Percentiles rank a stretch among this genome's conserved stretches.
phyloP scores from a whole-genome alignment of 148 eudicot genomes.

The Linanthus parryae region DNA sequence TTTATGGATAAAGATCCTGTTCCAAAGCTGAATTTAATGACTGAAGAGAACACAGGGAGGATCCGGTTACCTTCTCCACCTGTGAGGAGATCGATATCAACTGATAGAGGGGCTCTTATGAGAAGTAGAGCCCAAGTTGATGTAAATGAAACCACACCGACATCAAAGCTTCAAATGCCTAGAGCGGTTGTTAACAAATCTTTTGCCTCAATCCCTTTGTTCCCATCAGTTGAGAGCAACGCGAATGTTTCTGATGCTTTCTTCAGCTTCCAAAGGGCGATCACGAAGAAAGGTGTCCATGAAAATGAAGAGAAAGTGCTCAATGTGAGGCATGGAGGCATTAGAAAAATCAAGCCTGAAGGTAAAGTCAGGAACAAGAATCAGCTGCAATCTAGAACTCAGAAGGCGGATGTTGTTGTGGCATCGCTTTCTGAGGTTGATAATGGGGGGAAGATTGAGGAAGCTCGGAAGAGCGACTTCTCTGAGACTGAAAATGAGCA shows the following conservation, averaged over 20 bases:
- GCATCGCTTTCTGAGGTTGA: constrained; percentile 28
- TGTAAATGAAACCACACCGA: constrained; percentile 36
- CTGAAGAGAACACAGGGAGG: constrained; percentile 52
- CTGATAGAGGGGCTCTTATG: constrained; percentile 68
- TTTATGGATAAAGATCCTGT: constrained; percentile 53
- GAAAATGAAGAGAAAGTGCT: constrained; percentile 52
- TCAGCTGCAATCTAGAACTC: constrained; percentile 35
- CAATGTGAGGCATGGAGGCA: constrained; percentile 44
- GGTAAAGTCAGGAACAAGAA: constrained; percentile 45
- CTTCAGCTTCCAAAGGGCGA: constrained; percentile 27
- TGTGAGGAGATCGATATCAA: constrained; percentile 69
- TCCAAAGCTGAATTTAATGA: constrained; percentile 43
- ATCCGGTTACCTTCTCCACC: constrained; percentile 82
- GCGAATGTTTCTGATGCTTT: constrained; percentile 25
- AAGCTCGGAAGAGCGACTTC: constrained; percentile 46
- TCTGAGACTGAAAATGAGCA: constrained; percentile 73
- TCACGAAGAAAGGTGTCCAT: constrained; percentile 2
- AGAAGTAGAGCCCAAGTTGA: constrained; percentile 61
- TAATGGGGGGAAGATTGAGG: constrained; percentile 34
- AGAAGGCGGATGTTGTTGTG: constrained; percentile 32
- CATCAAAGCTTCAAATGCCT: constrained; percentile 41
- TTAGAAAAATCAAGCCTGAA: constrained; percentile 55
- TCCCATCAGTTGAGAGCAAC: constrained; percentile 23
- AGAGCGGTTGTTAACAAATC: constrained; percentile 50
- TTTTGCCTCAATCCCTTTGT: constrained; percentile 15